Evolutionary conservation across 306 rosid species (phyloP).

Genomic region (Vicia villosa): DNA sequence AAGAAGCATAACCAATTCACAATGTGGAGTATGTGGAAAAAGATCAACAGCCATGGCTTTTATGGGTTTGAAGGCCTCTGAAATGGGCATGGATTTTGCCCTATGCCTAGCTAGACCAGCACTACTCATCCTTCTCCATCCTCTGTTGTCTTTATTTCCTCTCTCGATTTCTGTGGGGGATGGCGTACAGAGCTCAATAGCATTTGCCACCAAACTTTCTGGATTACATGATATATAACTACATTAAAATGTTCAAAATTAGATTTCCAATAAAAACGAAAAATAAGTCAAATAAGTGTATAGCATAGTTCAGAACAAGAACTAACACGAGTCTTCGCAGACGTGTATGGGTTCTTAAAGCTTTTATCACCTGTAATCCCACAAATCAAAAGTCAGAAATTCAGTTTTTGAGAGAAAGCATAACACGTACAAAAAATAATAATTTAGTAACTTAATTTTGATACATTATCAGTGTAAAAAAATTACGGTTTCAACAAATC

Average conservation of each 20-base stretch:
- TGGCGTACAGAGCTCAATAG: slow-evolving; percentile 94
- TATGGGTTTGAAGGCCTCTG: slow-evolving; percentile 83
- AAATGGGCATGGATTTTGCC: slow-evolving; percentile 88
- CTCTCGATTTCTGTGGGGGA: slow-evolving; percentile 65
- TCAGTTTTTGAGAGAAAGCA: slow-evolving; percentile 9
- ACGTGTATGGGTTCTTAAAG: slow-evolving; percentile 75
- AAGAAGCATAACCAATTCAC: slow-evolving; percentile 95
- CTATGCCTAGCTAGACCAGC: slow-evolving; percentile 89
- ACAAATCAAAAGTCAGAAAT: slow-evolving; percentile 32
- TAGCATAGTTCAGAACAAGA: slow-evolving; percentile 24
- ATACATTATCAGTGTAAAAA: no score
- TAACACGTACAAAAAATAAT: neutral
- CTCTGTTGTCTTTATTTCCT: slow-evolving; percentile 81
- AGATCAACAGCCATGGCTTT: slow-evolving; percentile 97
- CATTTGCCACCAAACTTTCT: slow-evolving; percentile 91
- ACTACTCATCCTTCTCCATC: slow-evolving; percentile 91
- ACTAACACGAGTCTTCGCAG: slow-evolving; percentile 92
- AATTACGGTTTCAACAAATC: no score
- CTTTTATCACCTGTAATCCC: slow-evolving; percentile 78
- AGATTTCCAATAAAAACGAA: slow-evolving; percentile 23
- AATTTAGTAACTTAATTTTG: no score
- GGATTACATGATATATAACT: slow-evolving; percentile 99
- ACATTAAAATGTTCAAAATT: slow-evolving; percentile 44
- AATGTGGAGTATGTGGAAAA: slow-evolving; percentile 88
- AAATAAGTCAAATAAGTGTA: slow-evolving; percentile 3